A percentile compares a stretch with the other conserved stretches of the same genome.
phyloP scores from a whole-genome alignment of 148 eudicot species.

The Simmondsia chinensis region DNA sequence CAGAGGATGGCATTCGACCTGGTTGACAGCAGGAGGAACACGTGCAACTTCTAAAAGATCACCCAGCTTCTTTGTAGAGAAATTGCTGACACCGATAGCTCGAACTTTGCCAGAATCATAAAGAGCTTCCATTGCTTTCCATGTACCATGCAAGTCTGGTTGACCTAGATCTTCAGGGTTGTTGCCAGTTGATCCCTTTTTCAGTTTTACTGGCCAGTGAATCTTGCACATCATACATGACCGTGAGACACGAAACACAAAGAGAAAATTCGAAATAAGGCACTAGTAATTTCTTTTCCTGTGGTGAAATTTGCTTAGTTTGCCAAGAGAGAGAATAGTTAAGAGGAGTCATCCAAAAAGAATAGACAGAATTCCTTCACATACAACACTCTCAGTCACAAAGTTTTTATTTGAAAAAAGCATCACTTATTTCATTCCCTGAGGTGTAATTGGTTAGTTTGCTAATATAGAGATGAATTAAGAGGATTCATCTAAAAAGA shows the following conservation, averaged over 20 bases:
- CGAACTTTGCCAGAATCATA: slow-evolving; percentile 45
- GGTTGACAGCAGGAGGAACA: slow-evolving; percentile 54
- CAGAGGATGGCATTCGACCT: slow-evolving; percentile 60
- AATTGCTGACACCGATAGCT: slow-evolving; percentile 59
- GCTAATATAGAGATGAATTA: background rate
- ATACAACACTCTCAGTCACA: too few relatives aligned
- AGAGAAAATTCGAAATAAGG: background rate
- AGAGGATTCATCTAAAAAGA: too few relatives aligned
- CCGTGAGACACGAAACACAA: background rate
- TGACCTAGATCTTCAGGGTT: slow-evolving; percentile 24
- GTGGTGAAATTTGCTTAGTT: too few relatives aligned
- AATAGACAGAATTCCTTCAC: too few relatives aligned
- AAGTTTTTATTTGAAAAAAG: too few relatives aligned
- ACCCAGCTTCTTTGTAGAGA: slow-evolving; percentile 48
- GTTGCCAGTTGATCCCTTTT: slow-evolving; percentile 27
- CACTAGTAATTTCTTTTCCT: too few relatives aligned
- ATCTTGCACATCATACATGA: slow-evolving; percentile 21
- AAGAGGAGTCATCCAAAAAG: too few relatives aligned
- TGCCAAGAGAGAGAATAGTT: too few relatives aligned
- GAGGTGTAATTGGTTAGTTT: too few relatives aligned
- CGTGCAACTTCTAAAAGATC: slow-evolving; percentile 31
- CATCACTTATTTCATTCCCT: too few relatives aligned
- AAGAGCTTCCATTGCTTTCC: slow-evolving; percentile 63
- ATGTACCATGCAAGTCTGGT: slow-evolving; percentile 34
- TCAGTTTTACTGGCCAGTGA: slow-evolving; percentile 58